Base-by-base conservation (phyloP, 768 basidiomycete genomes). In the Cytidiella melzeri region DNA sequence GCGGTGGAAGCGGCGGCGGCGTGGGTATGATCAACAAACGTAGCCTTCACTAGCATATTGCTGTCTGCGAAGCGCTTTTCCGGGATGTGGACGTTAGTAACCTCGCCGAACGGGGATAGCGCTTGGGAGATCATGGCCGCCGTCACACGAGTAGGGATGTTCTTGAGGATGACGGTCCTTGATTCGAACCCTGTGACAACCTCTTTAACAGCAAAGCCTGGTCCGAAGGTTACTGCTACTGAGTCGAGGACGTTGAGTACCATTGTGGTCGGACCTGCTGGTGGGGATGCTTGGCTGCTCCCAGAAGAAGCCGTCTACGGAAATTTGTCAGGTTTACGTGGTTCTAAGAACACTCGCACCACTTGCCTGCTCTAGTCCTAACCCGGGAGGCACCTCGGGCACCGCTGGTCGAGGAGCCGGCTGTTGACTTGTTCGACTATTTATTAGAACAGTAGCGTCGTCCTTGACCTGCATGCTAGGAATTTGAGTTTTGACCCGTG, bases 101-200 rank as follows among this genome's bases (percentile, higher is more conserved):
- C 68, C 15, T 69, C 59, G 1, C 83, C 83, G 53, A 77, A 83
- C 0, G 64, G 63, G 0, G 57, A 41, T 15, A 85, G 65, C 0
- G 80, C 45, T 1, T 57, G 36, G 3, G 53, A 52, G 7, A 90
- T 50, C 0, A 66, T 64, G 0, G 52, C 57, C 0, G 65, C 54
- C 1, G 66, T 63, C 12, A 73, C 67, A 0, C 52, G 52, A 0
- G 52, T 34, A 0, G 77, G 75, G 3, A 90, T 58, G 20, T 81
- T 76, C 4, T 69, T 68, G 1, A 91, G 53, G 30, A 73, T 67
- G 7, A 89, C 58, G 69, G 78, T 80, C 5, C 74, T 75, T 0
- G 82, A 81, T 57, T 92, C 87, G 37, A 88, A 83, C 1, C 81
- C 81, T 1, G 87, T 88, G 5, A 64, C 63, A 5, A 89, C 60